Base-by-base conservation (phyloP, 805 yeast genomes). In the Lachancea quebecensis region DNA sequence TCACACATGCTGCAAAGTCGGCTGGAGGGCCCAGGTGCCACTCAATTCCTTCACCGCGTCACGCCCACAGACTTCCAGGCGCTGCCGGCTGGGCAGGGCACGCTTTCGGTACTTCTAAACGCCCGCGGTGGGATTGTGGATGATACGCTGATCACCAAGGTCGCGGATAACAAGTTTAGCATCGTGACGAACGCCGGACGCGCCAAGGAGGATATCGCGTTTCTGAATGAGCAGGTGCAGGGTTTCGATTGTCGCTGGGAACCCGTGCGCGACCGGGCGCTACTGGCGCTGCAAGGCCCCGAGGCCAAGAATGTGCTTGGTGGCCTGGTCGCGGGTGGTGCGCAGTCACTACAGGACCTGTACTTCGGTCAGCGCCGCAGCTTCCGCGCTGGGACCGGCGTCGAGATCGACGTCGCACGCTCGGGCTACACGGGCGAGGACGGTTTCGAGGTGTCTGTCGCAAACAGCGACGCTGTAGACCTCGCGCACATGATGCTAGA, bases 381-480 rank as follows among this genome's bases (percentile, higher is more conserved):
- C 64, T 57, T 70, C 67, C 44, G 60, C 64, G 49, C 66, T 21
- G 51, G 60, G 31, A 66, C 68, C 41, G 59, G 63, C 25, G 64
- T 68, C 27, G 69, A 72, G 41, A 72, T 84, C 42, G 95, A 89
- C 60, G 74, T 89, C n/a, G 85, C 96, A 3, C 81, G 99, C 66
- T 86, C 95, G 18, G 99, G 99, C 2, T 93, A 93, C 71, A 93
- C 99, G 6, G 99, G 99, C 15, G 99, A 93, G 67, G 99, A 93
- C 64, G 99, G 99, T 1, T 91, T 93, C 65, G 99, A 93, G 65
- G 77, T 91, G 47, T 81, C 95, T 8, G 81, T 90, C 49, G 83
- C 87, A 25, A 70, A 77, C 45, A 68, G 72, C 42, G 62, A 72
- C 17, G 82, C 91, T 1, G 62, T 69, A 28, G 78, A 74, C 1